phyloP scores from a whole-genome alignment of 495 filamentous ascomycete genomes.

The Aspergillus nidulans region DNA sequence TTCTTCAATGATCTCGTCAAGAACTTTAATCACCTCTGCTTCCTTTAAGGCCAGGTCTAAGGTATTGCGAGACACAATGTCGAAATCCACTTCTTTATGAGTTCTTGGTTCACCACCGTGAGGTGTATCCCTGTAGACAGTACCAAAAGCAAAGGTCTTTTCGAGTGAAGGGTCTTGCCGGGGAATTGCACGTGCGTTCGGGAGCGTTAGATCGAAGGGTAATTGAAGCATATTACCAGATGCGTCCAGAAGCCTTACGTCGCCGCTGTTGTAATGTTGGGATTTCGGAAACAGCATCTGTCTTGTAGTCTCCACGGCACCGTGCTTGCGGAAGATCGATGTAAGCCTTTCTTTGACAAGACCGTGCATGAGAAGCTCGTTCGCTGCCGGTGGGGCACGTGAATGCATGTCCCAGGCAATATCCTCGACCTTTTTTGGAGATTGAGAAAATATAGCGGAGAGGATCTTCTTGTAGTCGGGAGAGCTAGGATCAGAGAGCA shows the following conservation, averaged over 20 bases:
- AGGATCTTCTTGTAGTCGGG: constrained; percentile 89
- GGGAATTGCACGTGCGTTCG: constrained; percentile 81
- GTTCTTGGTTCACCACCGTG: constrained; percentile 75
- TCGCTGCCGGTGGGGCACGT: constrained; percentile 47
- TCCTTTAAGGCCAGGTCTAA: constrained; percentile 85
- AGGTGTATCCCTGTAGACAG: constrained; percentile 76
- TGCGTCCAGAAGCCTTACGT: constrained; percentile 73
- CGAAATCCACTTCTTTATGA: constrained; percentile 89
- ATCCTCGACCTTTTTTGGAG: constrained; percentile 72
- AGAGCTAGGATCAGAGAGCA: constrained; percentile 72
- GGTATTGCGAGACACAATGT: constrained; percentile 77
- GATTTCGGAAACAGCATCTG: constrained; percentile 78
- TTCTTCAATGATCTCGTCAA: constrained; percentile 82
- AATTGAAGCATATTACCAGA: constrained; percentile 83
- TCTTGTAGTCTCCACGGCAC: constrained; percentile 75
- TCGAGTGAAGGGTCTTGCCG: constrained; percentile 61
- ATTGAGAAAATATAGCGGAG: constrained; percentile 71
- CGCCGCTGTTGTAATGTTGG: constrained; percentile 65
- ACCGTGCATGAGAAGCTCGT: constrained; percentile 66
- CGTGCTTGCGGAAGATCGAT: constrained; percentile 83
- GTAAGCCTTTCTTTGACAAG: constrained; percentile 72
- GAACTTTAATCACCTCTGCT: constrained; percentile 88
- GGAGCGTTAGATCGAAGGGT: constrained; percentile 87
- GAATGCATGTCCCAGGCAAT: constrained; percentile 79
- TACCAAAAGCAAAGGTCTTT: constrained; percentile 84